phyloP scores from a whole-genome alignment of 768 basidiomycete genomes.

The Kwoniella dejecticola region DNA sequence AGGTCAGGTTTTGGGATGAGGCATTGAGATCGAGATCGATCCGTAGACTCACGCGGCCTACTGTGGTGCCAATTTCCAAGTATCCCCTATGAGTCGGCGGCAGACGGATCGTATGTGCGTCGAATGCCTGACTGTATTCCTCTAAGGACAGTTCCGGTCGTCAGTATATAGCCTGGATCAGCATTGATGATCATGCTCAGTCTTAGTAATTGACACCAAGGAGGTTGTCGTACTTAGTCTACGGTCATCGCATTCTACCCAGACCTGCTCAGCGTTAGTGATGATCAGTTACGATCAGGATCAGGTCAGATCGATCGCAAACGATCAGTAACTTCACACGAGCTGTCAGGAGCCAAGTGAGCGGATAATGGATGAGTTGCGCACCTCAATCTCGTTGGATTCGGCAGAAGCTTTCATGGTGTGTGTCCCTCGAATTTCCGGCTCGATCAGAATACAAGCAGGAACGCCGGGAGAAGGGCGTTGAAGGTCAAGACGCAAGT shows the following conservation, averaged over 20 bases:
- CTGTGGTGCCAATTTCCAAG: constrained; percentile 1
- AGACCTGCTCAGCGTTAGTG: not conserved
- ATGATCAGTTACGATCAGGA: not conserved
- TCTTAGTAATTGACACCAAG: not conserved
- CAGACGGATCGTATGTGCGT: not conserved
- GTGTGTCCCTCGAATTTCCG: not conserved
- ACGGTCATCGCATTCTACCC: constrained; percentile 10
- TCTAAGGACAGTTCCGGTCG: too few relatives aligned
- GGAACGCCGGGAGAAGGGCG: too few relatives aligned
- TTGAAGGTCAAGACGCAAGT: too few relatives aligned
- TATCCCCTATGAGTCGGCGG: constrained; percentile 9
- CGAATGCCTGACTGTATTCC: not conserved
- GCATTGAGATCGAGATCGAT: too few relatives aligned
- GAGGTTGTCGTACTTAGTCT: constrained; percentile 7
- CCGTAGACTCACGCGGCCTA: not conserved
- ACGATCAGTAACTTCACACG: not conserved
- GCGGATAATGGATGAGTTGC: not conserved
- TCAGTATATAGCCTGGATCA: too few relatives aligned
- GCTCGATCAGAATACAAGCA: too few relatives aligned
- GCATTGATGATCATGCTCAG: not conserved
- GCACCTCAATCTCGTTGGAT: constrained; percentile 13
- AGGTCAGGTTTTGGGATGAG: not conserved
- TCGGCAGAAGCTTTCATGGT: not conserved
- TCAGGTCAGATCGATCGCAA: not conserved
- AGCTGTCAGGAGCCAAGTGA: not conserved